Evolutionary conservation across 371 early-diverging fungal genomes (phyloP), one percentile per base, ranked within the genome.

Genomic region (Mortierella sp.): DNA sequence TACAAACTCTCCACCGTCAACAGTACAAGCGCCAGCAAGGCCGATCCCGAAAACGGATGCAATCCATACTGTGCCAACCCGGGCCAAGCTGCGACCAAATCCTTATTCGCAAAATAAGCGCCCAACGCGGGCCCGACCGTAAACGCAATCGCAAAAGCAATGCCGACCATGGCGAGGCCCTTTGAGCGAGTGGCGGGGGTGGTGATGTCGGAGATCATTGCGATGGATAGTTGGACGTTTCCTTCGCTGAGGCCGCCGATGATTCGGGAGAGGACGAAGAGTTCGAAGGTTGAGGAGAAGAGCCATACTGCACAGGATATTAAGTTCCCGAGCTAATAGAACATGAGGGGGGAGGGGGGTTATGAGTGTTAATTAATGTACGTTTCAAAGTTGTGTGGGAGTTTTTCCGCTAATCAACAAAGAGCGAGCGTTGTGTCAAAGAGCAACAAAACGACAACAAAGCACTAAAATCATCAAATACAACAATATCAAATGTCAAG

Each of bases 161-260:
- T 97, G 44, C 99, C 99, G 0, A 99, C 97, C 55, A 97, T 90
- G 5, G 99, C 99, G 92, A 98, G 87, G 29, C 94, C 95, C 12
- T 90, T 89, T 1, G 97, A 96, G 51, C 99, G 88, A 1, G 92
- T 93, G 74, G 93, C 91, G 0, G 92, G 90, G 1, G 94, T 91
- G 0, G 99, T 98, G 54, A 99, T 92, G 81, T 99, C 99, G 11
- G 98, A 95, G 54, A 99, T 98, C 86, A 98, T 97, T 2, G 98
- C 97, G 68, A 96, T 95, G 14, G 97, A 96, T 60, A 99, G 91
- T 84, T 99, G 99, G 11, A 98, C 97, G 82, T 99, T 99, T 65
- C 98, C 99, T 87, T 99, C 99, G 56, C 96, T 96, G 68, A 99
- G 88, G 5, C 99, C 99, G 18, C 97, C 98, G 43, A 99, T 92